Base-by-base conservation (phyloP, 2,329 filamentous ascomycete genomes). In the Fusarium staphyleae region DNA sequence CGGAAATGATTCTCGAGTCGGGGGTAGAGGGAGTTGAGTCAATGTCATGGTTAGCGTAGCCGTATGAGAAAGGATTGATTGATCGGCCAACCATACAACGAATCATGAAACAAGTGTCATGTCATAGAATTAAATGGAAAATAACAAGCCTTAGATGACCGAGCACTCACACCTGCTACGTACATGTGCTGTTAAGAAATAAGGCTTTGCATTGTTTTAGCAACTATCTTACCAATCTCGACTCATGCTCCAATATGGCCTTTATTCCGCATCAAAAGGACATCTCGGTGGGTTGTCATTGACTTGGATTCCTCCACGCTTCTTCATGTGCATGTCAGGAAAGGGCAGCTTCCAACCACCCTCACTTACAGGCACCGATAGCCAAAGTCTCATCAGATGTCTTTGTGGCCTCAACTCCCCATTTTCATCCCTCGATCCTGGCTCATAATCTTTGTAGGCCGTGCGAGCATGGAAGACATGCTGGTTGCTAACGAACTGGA, bases 321-420 rank as follows among this genome's bases (percentile, higher is more conserved):
- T 95, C 82, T 89, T 89, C 79, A 93, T 87, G 45, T 82, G 77
- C 42, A 83, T 87, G 73, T 96, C 91, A 66, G 84, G 86, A 75
- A 91, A 93, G 1, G 91, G 90, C 72, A 95, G 72, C 43, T 83
- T 86, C 91, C 91, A 96, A 0, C 91, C 91, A 8, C 90, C 91
- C 73, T 96, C 91, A 24, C 74, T 78, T 74, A 92, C 87, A 0
- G 90, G 90, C 13, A 88, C 90, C 10, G 88, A 87, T 51, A 96
- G 75, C 91, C 91, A 96, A 63, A 95, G 74, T 26, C 91, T 79
- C 82, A 96, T 88, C n/a, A 96, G 75, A 69, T 96, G 91, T 34
- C 91, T 80, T 16, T 89, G 76, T 0, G 89, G 89, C 35, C 45
- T 28, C 45, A 48, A 7, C 15, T 48, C 33, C 11, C 45, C 45